Evolutionary conservation across 179 eudicot species (phyloP), one percentile per base, ranked within the genome.

Genomic region (Silene noctiflora): DNA sequence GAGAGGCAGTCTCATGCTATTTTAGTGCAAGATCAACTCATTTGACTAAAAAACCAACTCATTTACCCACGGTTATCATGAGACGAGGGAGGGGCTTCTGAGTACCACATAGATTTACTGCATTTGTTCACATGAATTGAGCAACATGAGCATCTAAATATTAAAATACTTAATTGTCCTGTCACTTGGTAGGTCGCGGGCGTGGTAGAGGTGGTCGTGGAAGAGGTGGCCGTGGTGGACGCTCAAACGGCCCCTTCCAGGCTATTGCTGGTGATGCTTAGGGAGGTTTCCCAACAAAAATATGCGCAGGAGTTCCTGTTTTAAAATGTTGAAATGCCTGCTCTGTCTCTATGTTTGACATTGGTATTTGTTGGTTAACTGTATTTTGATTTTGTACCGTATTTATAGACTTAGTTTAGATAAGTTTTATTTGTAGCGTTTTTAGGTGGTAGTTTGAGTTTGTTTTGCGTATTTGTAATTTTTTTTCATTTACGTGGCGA

Each of bases 121-220:
- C 9, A 35, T 16, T 25, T 12, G 13, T 25, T n/a, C 2, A 11
- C 60, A 20, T 24, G 29, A 22, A 62, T 62, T 3, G 35, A 25
- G 67, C 1, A 11, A 24, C 67, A 0, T 64, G 29, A 64, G 27
- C 39, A 27, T 25, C 63, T 58, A 19, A 0, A 44, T 44, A 11
- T 44, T 11, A 44, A 42, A 9, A 11, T 44, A 10, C 51, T 44
- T 44, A 44, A 10, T 44, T 44, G 51, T 11, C 9, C 12, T 44
- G 6, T 44, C 51, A 31, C 39, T 67, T 7, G 76, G 79, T 73
- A 90, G 96, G 96, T 14, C 91, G 91, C 78, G 96, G 96, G 17
- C 91, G 97, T 79, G 94, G 96, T 19, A 86, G 94, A 85, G 93
- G 87, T 75, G 80, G 80, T 65, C 94, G 97, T 76, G 97, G 98